These are phyloP conservation scores for Ceratocystis cubensis DNA, from an alignment of 2,329 filamentous ascomycete species.

Conservation along the genomic window DNA sequence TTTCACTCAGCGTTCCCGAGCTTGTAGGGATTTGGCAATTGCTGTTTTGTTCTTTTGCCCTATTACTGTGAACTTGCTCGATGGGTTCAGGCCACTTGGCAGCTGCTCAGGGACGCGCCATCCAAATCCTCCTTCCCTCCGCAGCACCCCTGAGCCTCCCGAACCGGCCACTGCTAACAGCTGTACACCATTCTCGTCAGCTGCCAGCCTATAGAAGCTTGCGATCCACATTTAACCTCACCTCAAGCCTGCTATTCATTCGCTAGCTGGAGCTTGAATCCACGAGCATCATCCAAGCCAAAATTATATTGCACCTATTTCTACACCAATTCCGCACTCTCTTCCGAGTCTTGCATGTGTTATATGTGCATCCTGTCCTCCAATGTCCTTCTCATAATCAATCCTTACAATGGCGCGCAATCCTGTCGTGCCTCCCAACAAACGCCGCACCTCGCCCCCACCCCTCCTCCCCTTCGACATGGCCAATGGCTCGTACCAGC, in stretches of 20 bases:
- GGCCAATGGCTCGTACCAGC: slow-evolving; percentile 14
- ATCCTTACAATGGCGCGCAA: slow-evolving; percentile 11
- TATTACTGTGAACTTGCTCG: not conserved
- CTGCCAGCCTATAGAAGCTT: not conserved
- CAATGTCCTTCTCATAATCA: slow-evolving; percentile 7
- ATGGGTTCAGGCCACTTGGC: slow-evolving; percentile 19
- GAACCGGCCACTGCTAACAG: not conserved
- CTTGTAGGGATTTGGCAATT: not conserved
- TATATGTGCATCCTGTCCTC: not conserved
- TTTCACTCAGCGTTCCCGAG: not conserved
- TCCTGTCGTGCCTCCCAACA: not conserved
- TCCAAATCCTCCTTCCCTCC: slow-evolving; percentile 3
- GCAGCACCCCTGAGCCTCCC: not conserved
- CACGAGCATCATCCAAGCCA: not conserved
- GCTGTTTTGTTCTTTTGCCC: not conserved
- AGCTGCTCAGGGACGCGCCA: slow-evolving; percentile 13
- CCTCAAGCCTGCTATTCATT: not conserved
- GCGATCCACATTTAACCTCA: slow-evolving; percentile 13
- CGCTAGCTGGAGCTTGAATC: not conserved
- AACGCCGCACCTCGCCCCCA: slow-evolving; percentile 18
- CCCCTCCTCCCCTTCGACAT: slow-evolving; percentile 18
- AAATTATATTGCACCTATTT: not conserved
- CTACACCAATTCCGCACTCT: not conserved
- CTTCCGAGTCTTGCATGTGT: not conserved
- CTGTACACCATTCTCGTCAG: not conserved